A percentile compares a stretch with the other conserved stretches of the same genome.
Evolutionary conservation across 2,329 filamentous ascomycete genomes (phyloP).

Genomic region (Xylaria sp.): DNA sequence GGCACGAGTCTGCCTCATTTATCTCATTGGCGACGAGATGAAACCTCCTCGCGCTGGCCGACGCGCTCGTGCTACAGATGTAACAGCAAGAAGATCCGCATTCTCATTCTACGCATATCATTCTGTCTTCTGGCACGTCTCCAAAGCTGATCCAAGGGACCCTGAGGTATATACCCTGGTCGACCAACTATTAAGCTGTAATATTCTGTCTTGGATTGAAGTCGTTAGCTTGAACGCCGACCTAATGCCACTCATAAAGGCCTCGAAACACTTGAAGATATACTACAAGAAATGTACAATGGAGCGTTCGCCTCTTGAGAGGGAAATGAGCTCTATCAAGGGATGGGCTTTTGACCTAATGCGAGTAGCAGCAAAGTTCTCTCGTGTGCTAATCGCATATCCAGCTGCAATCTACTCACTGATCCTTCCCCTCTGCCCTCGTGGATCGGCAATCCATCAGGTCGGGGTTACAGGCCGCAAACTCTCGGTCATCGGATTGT

Average conservation of each 20-base stretch:
- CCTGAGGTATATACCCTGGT: background rate
- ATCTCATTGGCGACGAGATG: conserved; percentile 15
- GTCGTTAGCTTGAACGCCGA: background rate
- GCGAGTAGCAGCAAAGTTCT: conserved; percentile 4
- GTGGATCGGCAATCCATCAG: background rate
- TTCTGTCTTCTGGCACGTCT: conserved; percentile 11
- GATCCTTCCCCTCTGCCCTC: conserved; percentile 16
- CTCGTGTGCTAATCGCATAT: conserved; percentile 9
- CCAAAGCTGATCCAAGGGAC: conserved; percentile 8
- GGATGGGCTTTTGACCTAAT: background rate
- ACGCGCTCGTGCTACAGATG: background rate
- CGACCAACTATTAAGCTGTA: conserved; percentile 2
- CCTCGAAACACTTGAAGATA: conserved; percentile 2
- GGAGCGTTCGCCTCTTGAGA: conserved; percentile 5
- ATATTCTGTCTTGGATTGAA: conserved; percentile 18
- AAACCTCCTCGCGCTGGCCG: conserved; percentile 13
- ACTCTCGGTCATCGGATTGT: conserved; percentile 12
- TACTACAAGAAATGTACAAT: conserved; percentile 6
- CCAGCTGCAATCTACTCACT: conserved; percentile 18
- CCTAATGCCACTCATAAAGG: background rate
- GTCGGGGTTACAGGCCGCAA: background rate
- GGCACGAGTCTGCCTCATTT: conserved; percentile 11
- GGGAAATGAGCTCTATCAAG: background rate
- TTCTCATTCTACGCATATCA: conserved; percentile 14
- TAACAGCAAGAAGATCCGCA: background rate